Evolutionary conservation across 2,329 filamentous ascomycete species (phyloP).

Genomic region (Colletotrichum acutatum): DNA sequence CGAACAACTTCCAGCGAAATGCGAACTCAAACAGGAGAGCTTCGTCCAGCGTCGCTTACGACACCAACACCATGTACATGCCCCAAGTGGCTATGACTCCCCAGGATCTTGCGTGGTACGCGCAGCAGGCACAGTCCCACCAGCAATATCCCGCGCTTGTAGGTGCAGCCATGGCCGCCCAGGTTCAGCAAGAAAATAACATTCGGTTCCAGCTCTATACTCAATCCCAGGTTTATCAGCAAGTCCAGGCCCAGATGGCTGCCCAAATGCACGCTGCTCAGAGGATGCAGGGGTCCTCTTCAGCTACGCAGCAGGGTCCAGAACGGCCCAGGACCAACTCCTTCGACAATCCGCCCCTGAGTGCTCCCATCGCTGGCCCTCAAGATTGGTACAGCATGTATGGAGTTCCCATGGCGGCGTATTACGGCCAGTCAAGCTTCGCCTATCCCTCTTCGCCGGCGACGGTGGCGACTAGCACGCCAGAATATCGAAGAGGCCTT

Average conservation of each 20-base stretch:
- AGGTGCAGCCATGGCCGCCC: conserved; percentile 34
- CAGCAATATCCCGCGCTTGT: conserved; percentile 46
- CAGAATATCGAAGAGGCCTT: conserved; percentile 67
- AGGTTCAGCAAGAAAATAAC: conserved; percentile 38
- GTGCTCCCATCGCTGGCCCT: conserved; percentile 63
- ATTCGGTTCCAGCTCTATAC: conserved; percentile 34
- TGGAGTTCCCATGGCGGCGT: conserved; percentile 49
- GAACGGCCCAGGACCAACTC: conserved; percentile 71
- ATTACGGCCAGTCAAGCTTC: conserved; percentile 61
- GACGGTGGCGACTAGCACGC: conserved; percentile 47
- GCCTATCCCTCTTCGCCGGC: conserved; percentile 69
- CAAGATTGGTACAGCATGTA: conserved; percentile 65
- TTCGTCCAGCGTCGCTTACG: conserved; percentile 64
- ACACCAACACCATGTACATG: conserved; percentile 58
- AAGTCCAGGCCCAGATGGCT: conserved; percentile 36
- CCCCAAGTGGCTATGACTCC: conserved; percentile 54
- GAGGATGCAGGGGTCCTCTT: conserved; percentile 31
- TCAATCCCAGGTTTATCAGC: conserved; percentile 37
- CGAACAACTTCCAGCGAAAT: conserved; percentile 54
- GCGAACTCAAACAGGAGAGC: conserved; percentile 61
- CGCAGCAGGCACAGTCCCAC: conserved; percentile 52
- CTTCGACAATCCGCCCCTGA: conserved; percentile 70
- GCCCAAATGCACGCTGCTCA: conserved; percentile 35
- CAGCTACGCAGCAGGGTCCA: conserved; percentile 43
- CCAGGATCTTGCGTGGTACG: conserved; percentile 62